Conservation (phyloP, 1,284 basidiomycete species). For the Psilocybe mexicana region DNA sequence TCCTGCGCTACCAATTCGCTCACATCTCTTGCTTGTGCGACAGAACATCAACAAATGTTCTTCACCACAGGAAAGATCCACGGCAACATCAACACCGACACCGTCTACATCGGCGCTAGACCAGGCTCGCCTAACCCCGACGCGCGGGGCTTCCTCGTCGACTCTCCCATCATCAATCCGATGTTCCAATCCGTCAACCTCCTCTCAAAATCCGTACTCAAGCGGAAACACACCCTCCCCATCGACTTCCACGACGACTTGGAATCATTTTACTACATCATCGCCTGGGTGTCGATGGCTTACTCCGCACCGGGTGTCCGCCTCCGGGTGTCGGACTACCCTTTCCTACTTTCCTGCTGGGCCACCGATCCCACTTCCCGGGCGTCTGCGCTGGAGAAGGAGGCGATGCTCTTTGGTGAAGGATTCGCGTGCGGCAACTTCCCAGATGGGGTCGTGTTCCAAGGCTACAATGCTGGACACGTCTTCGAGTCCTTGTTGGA, state of each 20-base stretch:
- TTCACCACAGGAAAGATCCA: not conserved
- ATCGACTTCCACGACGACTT: conserved; percentile 10
- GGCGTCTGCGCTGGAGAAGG: not conserved
- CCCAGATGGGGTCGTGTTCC: not conserved
- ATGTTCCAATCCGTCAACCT: conserved; percentile 7
- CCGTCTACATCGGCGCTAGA: not conserved
- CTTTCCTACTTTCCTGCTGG: not conserved
- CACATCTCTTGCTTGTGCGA: not conserved
- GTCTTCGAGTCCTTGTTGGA: not conserved
- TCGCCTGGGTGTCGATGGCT: conserved; percentile 8
- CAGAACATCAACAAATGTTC: conserved; percentile 2
- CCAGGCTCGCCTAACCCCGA: not conserved
- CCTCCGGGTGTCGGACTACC: not conserved
- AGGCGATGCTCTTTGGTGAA: not conserved
- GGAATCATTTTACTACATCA: conserved; percentile 13
- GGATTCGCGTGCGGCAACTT: not conserved
- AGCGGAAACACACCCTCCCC: not conserved
- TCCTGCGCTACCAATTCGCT: not conserved
- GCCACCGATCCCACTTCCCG: not conserved
- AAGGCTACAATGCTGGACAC: not conserved
- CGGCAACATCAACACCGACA: conserved; percentile 1
- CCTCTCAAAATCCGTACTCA: too few relatives aligned
- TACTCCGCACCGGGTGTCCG: conserved; percentile 3
- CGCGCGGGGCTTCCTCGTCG: not conserved
- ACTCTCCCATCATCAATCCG: not conserved